Percentiles rank a stretch among this genome's conserved stretches.
Evolutionary conservation across 2,329 filamentous ascomycete genomes (phyloP).

Genomic region (Ampelomyces quisqualis): DNA sequence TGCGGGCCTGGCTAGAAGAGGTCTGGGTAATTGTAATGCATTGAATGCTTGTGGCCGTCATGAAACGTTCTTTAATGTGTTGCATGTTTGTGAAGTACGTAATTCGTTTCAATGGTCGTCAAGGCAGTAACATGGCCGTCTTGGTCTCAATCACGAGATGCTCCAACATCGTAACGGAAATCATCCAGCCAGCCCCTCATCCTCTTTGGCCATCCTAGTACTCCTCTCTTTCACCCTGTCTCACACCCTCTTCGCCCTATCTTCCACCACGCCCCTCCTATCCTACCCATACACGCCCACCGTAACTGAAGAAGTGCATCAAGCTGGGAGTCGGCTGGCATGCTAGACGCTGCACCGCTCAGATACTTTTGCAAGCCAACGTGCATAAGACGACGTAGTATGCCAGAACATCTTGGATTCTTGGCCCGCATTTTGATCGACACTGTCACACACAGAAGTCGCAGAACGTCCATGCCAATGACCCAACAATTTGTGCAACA

Average conservation of each 20-base stretch:
- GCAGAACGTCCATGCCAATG: constrained; percentile 15
- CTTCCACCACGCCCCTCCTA: not conserved
- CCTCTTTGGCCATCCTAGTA: not conserved
- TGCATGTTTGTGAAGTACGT: too few relatives aligned
- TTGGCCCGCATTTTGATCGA: not conserved
- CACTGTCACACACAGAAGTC: too few relatives aligned
- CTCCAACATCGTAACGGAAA: too few relatives aligned
- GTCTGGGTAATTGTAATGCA: not conserved
- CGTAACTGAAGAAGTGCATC: constrained; percentile 3
- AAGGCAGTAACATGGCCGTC: too few relatives aligned
- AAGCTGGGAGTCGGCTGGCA: not conserved
- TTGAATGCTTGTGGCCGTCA: not conserved
- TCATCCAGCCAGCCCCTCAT: not conserved
- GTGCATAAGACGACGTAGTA: not conserved
- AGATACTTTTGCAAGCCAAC: constrained; percentile 2
- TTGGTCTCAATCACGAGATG: too few relatives aligned
- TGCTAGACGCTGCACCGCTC: constrained; percentile 1
- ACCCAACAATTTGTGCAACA: constrained; percentile 21
- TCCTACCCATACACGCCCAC: constrained; percentile 5
- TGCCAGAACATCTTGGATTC: not conserved
- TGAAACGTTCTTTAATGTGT: too few relatives aligned
- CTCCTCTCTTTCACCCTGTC: not conserved
- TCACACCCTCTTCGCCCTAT: not conserved
- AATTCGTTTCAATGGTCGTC: too few relatives aligned
- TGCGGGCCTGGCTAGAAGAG: not conserved